Base-by-base conservation (phyloP, 176 grass and related monocot genomes). In the Elaeis guineensis region DNA sequence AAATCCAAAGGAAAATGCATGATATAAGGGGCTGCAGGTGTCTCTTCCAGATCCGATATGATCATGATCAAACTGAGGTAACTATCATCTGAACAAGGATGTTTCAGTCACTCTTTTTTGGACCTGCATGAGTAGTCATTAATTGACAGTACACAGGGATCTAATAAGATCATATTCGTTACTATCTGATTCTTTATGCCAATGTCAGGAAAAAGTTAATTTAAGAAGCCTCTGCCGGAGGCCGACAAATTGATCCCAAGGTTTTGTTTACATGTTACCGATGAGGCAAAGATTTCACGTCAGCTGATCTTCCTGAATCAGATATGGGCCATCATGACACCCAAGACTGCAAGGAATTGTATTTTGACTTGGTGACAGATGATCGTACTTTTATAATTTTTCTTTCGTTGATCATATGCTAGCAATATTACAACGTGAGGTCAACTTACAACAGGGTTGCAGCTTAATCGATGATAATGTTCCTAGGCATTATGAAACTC, bases 1-100 rank as follows among this genome's bases (percentile, higher is more conserved):
- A 93, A 67, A 72, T 90, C 14, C 63, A 86, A 59, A 78, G 77
- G 62, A 87, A 90, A 22, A 75, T 80, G 16, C 94, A 98, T 76
- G 94, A 98, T 52, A 90, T 98, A 52, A 87, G 94, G 66, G 94
- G 94, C 29, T 98, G 94, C 71, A 78, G 88, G 65, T 98, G 94
- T 51, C 65, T 84, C 52, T 98, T 98, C 81, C 70, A 72, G 25
- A 51, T 99, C 17, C 53, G 70, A 72, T 99, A 99, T 51, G 68
- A 89, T 70, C 94, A 99, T 74, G 94, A 98, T 58, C 49, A 28
- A 65, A 68, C 70, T 29, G 78, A 98, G 84, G 94, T 98, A 82
- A 39, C 30, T 20, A 17, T 22, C 12, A 23, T 16, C 17, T 3
- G 16, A 75, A 55, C 6, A 24, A 30, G 35, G 20, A 22, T 44